These are phyloP conservation scores for Kondoa subrosea DNA, from an alignment of 768 basidiomycete species.

Conservation along the genomic window DNA sequence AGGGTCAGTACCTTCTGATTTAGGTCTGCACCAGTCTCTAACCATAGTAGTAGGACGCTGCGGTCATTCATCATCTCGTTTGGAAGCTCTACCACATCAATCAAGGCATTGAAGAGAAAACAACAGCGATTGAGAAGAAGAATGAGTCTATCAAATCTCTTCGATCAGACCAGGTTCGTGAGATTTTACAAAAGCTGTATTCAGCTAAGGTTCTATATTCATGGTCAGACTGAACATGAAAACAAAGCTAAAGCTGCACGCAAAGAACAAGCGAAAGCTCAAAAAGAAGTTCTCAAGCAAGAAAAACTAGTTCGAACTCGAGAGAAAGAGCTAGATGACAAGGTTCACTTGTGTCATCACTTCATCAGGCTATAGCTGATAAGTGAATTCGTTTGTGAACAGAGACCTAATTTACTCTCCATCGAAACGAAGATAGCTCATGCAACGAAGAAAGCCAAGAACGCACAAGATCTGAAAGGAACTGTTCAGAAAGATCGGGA, in stretches of 20 bases:
- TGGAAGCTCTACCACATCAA: slow-evolving; percentile 85
- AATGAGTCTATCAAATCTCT: slow-evolving; percentile 55
- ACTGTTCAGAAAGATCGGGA: slow-evolving; percentile 45
- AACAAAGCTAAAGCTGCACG: slow-evolving; percentile 54
- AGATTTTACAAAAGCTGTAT: background rate
- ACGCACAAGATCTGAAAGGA: slow-evolving; percentile 47
- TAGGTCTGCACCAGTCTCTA: slow-evolving; percentile 5
- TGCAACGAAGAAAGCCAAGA: slow-evolving; percentile 56
- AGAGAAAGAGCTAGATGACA: slow-evolving; percentile 70
- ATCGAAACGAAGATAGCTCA: slow-evolving; percentile 79
- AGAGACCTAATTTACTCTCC: slow-evolving; percentile 72
- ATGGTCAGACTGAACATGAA: slow-evolving; percentile 40
- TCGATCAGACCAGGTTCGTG: slow-evolving; percentile 40
- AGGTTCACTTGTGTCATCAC: slow-evolving; percentile 39
- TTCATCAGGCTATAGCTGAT: background rate
- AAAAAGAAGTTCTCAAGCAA: slow-evolving; percentile 57
- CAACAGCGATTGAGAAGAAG: slow-evolving; percentile 50
- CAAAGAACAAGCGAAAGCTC: slow-evolving; percentile 59
- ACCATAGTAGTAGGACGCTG: slow-evolving; percentile 44
- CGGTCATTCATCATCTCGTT: slow-evolving; percentile 62
- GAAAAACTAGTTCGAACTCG: slow-evolving; percentile 78
- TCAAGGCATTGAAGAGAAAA: slow-evolving; percentile 56
- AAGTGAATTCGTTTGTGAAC: background rate
- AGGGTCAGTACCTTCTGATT: slow-evolving; percentile 40
- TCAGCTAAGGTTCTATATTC: background rate